phyloP scores from a whole-genome alignment of 2,329 filamentous ascomycete species.

The Raffaelea arxii region DNA sequence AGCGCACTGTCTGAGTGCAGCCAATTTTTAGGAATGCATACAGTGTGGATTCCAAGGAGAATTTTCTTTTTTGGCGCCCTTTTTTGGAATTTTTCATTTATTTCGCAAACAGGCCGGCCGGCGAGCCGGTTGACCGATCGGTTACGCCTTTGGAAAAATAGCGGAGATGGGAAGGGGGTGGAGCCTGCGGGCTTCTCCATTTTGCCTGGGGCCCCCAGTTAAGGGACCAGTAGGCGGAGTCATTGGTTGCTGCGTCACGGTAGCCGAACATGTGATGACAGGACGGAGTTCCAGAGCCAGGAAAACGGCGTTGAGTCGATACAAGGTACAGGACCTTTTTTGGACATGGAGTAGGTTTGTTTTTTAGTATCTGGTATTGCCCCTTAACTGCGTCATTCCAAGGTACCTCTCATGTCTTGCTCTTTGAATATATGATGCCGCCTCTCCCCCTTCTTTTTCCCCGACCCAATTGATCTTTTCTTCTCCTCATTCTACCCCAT shows the following conservation, averaged over 20 bases:
- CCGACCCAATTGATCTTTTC: background rate
- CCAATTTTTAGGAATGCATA: too few species aligned
- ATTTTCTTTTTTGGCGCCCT: background rate
- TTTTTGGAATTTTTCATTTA: background rate
- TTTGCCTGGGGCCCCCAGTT: too few species aligned
- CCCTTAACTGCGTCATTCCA: constrained; percentile 1
- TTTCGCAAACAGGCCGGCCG: background rate
- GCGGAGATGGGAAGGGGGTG: background rate
- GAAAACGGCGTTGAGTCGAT: background rate
- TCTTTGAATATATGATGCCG: constrained; percentile 1
- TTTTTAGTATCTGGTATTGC: constrained; percentile 1
- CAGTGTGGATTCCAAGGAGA: background rate
- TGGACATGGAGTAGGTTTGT: background rate
- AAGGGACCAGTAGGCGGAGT: constrained; percentile 1
- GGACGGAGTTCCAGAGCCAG: background rate
- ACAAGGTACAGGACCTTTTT: too few species aligned
- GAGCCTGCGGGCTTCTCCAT: too few species aligned
- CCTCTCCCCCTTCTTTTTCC: constrained; percentile 2
- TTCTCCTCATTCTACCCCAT: background rate
- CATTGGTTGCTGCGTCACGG: background rate
- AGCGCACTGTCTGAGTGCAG: background rate
- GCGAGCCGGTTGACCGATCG: constrained; percentile 1
- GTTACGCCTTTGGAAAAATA: background rate
- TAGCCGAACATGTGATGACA: constrained; percentile 14
- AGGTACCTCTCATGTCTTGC: background rate